Evolutionary conservation across 148 eudicot species (phyloP), one percentile per base, ranked within the genome.

Genomic region (Vaccinium vitisidaea): DNA sequence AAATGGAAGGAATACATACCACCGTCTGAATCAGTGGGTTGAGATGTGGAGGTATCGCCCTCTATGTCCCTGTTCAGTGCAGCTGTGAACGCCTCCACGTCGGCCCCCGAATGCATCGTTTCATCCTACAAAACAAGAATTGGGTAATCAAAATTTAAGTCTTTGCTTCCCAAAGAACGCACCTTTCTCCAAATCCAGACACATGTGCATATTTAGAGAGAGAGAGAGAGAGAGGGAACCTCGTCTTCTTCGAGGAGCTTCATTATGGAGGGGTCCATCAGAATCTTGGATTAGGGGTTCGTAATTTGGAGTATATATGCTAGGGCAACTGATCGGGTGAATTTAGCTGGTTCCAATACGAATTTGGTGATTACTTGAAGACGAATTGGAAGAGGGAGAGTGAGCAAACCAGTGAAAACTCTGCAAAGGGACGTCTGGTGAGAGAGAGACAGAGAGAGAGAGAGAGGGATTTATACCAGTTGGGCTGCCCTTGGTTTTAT

Each of bases 71-170:
- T 92, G 85, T 96, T 96, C 39, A 96, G 83, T 83, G 96, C 97
- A 83, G 99, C 99, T 2, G 95, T 96, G 86, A 96, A 94, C 5
- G 99, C 99, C 79, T 96, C 97, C 82, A 94, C 95, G 80, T 93
- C 99, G 13, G 98, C 99, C 85, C 98, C 98, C 56, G 95, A 96
- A 91, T 94, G 99, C 99, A 96, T 92, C 1, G 94, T 92, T 86
- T 94, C 98, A 79, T 94, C 99, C 99, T 94, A 83, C 74, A 77
- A 85, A 11, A 71, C 83, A 63, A 30, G 71, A 30, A 52, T 63
- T 75, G 39, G 5, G 76, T 6, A 16, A 30, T 27, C 36, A 14
- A 43, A 39, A 76, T 56, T 61, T 23, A 14, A 21, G 36, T 46
- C 11, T 75, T 77, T 18, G 58, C 6, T 16, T 32, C 55, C 53